Conservation (phyloP, 192 early-diverging fungal genomes). For the Coemansia guatemalensis region DNA sequence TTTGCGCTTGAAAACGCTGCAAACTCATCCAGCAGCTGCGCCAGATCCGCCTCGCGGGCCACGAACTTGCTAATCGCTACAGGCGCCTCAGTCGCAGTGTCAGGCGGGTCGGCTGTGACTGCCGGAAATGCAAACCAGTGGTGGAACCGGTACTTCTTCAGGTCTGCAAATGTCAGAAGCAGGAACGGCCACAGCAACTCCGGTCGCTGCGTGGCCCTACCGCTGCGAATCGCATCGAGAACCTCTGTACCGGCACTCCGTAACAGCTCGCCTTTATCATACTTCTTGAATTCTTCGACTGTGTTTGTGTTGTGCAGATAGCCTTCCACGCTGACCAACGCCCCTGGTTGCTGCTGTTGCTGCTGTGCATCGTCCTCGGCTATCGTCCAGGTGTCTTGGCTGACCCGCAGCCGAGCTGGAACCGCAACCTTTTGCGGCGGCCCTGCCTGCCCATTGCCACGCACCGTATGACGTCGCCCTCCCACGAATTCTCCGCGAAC, state of each 20-base stretch:
- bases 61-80: slow-evolving; percentile 13
- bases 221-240: slow-evolving; percentile 68
- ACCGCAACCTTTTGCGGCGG: slow-evolving; percentile 40
- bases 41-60: slow-evolving; percentile 22
- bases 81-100: slow-evolving; percentile 19
- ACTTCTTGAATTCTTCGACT: slow-evolving; percentile 82
- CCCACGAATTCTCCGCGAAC: slow-evolving; percentile 68
- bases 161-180: slow-evolving; percentile 89
- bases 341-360: slow-evolving; percentile 7
- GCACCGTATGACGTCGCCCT: slow-evolving; percentile 56
- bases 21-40: slow-evolving; percentile 26
- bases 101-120: slow-evolving; percentile 65
- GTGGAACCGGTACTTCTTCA: slow-evolving; percentile 94
- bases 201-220: slow-evolving; percentile 64
- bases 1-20: slow-evolving; percentile 15
- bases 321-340: slow-evolving; percentile 18
- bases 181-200: slow-evolving; percentile 69
- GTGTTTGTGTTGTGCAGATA: slow-evolving; percentile 90
- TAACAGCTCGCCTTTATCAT: slow-evolving; percentile 75
- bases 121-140: slow-evolving; percentile 97
- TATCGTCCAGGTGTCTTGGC: slow-evolving; percentile 6
- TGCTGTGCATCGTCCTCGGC: neutral
- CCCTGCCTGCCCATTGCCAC: slow-evolving; percentile 22
- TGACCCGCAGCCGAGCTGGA: slow-evolving; percentile 65
- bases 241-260: slow-evolving; percentile 40